These are phyloP conservation scores for Cytospora piceae DNA, from an alignment of 2,329 filamentous ascomycete genomes.

Conservation along the genomic window DNA sequence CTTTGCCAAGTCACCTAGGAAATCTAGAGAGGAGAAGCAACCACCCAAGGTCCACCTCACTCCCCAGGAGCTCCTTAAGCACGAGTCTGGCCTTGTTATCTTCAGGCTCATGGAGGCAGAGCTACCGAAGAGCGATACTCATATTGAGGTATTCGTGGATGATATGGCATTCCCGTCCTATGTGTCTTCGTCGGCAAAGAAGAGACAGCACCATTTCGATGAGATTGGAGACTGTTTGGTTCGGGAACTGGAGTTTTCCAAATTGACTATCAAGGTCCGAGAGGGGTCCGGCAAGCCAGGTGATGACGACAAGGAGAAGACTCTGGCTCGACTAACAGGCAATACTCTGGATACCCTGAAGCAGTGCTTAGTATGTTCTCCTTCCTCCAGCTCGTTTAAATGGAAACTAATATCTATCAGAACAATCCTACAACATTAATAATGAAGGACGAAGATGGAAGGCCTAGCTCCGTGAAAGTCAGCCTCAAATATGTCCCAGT, in stretches of 20 bases:
- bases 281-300: slow-evolving; percentile 77
- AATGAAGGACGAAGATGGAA: slow-evolving; percentile 77
- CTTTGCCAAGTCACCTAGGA: slow-evolving; percentile 37
- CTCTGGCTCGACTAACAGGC: slow-evolving; percentile 80
- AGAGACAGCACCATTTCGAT: slow-evolving; percentile 73
- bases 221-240: slow-evolving; percentile 96
- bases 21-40: slow-evolving; percentile 58
- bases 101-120: slow-evolving; percentile 94
- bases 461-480: slow-evolving; percentile 79
- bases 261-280: slow-evolving; percentile 83
- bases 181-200: slow-evolving; percentile 74
- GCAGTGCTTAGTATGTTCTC: slow-evolving; percentile 72
- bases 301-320: slow-evolving; percentile 71
- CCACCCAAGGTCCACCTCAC: slow-evolving; percentile 78
- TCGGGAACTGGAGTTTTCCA: slow-evolving; percentile 95
- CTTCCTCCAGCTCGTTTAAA: background rate
- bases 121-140: slow-evolving; percentile 73
- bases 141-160: slow-evolving; percentile 89
- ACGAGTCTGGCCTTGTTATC: slow-evolving; percentile 90
- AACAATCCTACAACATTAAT: slow-evolving; percentile 87
- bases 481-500: slow-evolving; percentile 94
- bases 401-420: slow-evolving; percentile 47
- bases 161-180: slow-evolving; percentile 94
- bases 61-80: slow-evolving; percentile 77
- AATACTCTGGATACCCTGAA: slow-evolving; percentile 86